A percentile compares a stretch with the other conserved stretches of the same genome.
Conservation (phyloP, 371 early-diverging fungal species). For the Mortierella sp. region DNA sequence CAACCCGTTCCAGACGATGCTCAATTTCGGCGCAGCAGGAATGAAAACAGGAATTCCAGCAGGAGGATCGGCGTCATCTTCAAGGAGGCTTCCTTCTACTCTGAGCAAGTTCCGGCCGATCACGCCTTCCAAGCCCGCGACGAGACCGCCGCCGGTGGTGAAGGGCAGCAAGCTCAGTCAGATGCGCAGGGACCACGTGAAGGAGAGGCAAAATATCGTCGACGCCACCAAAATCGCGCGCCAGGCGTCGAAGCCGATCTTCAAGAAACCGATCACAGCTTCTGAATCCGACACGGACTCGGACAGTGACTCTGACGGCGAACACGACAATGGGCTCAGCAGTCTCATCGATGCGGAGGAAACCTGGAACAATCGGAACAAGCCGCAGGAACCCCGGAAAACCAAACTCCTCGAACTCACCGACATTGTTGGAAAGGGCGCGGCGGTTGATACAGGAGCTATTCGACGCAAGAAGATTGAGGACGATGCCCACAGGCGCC, state of each 20-base stretch:
- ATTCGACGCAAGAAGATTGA: conserved; percentile 36
- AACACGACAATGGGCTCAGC: conserved; percentile 26
- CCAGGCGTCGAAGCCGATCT: conserved; percentile 13
- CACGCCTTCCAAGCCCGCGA: conserved; percentile 22
- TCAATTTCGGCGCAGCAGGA: conserved; percentile 24
- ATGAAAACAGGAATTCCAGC: conserved; percentile 16
- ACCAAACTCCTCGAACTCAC: conserved; percentile 53
- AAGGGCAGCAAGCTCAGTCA: conserved; percentile 46
- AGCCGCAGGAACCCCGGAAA: conserved; percentile 38
- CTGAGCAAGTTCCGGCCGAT: conserved; percentile 21
- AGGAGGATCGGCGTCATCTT: conserved; percentile 18
- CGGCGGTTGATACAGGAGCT: conserved; percentile 21
- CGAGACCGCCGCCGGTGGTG: conserved; percentile 25
- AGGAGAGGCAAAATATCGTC: conserved; percentile 30
- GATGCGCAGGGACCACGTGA: conserved; percentile 48
- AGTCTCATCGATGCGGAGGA: conserved; percentile 47
- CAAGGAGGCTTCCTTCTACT: conserved; percentile 35
- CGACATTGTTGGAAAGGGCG: conserved; percentile 29
- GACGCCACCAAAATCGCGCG: conserved; percentile 41
- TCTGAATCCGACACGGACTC: conserved; percentile 38
- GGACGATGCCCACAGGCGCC: conserved; percentile 52
- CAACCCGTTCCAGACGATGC: conserved; percentile 37
- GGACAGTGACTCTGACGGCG: conserved; percentile 30
- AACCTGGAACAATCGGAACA: conserved; percentile 37
- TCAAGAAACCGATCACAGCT: neutral